phyloP scores from a whole-genome alignment of 768 basidiomycete genomes.

The Exidia glandulosa region DNA sequence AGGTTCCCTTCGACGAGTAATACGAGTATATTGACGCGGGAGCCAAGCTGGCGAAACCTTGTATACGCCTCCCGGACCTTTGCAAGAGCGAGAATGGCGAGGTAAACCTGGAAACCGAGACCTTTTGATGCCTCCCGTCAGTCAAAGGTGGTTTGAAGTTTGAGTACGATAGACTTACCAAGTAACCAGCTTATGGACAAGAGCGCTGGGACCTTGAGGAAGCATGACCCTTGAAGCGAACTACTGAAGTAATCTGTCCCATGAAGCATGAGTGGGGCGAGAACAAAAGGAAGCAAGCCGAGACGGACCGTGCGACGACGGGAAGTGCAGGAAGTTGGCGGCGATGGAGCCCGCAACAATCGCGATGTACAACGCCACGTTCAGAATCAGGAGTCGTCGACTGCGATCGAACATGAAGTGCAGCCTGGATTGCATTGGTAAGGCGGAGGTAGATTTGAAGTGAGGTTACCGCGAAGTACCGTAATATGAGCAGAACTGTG shows the following conservation, averaged over 20 bases:
- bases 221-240: background rate
- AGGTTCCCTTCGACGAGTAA: background rate
- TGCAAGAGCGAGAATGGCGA: background rate
- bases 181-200: background rate
- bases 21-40: background rate
- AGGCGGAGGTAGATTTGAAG: background rate
- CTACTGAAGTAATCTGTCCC: background rate
- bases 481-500: background rate
- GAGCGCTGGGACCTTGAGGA: background rate
- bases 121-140: too few relatives aligned
- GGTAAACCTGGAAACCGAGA: background rate
- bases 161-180: background rate
- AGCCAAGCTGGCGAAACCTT: background rate
- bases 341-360: background rate
- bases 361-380: background rate
- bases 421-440: background rate
- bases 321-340: background rate
- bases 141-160: too few relatives aligned
- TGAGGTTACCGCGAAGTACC: too few relatives aligned
- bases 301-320: background rate
- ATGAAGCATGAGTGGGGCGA: background rate
- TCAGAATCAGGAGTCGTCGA: background rate
- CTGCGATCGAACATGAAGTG: background rate
- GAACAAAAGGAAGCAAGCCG: too few relatives aligned
- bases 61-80: background rate